phyloP scores from a whole-genome alignment of 805 yeast species.

The Osmozyma mogii region DNA sequence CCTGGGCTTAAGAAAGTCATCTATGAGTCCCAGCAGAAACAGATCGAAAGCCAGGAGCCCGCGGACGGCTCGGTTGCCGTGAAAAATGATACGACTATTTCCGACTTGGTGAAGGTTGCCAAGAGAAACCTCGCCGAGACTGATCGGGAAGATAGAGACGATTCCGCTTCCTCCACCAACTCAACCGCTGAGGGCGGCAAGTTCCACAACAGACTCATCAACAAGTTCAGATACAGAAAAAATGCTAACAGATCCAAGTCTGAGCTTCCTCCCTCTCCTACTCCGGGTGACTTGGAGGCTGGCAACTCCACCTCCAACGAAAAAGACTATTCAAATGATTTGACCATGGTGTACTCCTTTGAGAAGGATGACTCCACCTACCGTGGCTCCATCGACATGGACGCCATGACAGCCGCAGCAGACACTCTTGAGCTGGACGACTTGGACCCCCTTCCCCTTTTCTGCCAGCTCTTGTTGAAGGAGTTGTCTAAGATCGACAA shows the following conservation, averaged over 20 bases:
- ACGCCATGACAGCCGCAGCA: slow-evolving; percentile 8
- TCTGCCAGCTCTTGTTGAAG: slow-evolving; percentile 36
- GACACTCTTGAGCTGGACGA: slow-evolving; percentile 4
- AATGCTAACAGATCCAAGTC: no score
- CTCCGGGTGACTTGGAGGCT: no score
- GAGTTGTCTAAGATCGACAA: slow-evolving; percentile 47
- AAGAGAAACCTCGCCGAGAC: slow-evolving; percentile 9
- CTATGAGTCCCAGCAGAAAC: slow-evolving; percentile 43
- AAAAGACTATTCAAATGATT: not conserved
- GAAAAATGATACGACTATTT: slow-evolving; percentile 17
- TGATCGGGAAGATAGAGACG: slow-evolving; percentile 1
- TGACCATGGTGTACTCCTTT: no score
- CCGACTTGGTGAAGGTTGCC: slow-evolving; percentile 18
- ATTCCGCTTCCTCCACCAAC: slow-evolving; percentile 2
- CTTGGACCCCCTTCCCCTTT: slow-evolving; percentile 31
- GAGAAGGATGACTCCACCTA: slow-evolving; percentile 3
- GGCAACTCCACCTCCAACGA: slow-evolving; percentile 12
- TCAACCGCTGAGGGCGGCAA: slow-evolving; percentile 4
- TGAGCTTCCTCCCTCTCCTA: no score
- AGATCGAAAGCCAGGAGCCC: slow-evolving; percentile 17
- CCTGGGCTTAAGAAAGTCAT: slow-evolving; percentile 47
- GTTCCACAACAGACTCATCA: slow-evolving; percentile 12
- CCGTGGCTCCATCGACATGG: slow-evolving; percentile 7
- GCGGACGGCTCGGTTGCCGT: slow-evolving; percentile 17
- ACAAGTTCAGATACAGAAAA: slow-evolving; percentile 12